phyloP scores from a whole-genome alignment of 345 rosid species.

The Brassica cretica region DNA sequence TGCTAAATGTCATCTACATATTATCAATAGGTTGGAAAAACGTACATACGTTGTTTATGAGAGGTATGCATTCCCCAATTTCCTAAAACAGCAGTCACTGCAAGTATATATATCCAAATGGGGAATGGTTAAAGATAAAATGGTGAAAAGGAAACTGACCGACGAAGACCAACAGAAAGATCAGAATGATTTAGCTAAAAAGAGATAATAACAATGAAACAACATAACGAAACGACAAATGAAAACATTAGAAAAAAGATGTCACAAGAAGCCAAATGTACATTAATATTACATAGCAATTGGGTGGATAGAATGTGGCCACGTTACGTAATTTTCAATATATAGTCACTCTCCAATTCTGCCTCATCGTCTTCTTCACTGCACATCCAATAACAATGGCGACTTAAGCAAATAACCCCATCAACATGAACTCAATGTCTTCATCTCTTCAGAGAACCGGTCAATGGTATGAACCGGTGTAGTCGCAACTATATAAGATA shows the following conservation, averaged over 20 bases:
- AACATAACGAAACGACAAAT: constrained; percentile 30
- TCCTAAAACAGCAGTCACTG: neutral
- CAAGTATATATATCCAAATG: neutral
- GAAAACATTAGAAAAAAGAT: neutral
- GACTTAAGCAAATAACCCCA: constrained; percentile 26
- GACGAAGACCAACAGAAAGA: neutral
- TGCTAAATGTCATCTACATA: neutral
- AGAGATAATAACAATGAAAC: neutral
- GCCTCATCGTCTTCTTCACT: constrained; percentile 35
- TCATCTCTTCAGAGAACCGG: constrained; percentile 81
- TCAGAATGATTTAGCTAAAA: neutral
- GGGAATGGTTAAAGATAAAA: neutral
- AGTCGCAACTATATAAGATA: neutral
- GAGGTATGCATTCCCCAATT: neutral
- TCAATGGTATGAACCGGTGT: constrained; percentile 59
- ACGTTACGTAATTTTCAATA: constrained; percentile 26
- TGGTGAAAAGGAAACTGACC: neutral
- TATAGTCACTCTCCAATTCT: constrained; percentile 25
- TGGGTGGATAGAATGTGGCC: constrained; percentile 20
- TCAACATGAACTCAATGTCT: constrained; percentile 43
- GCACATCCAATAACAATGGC: constrained; percentile 29
- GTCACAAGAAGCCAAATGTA: constrained; percentile 17
- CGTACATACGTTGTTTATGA: neutral
- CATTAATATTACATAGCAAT: constrained; percentile 16
- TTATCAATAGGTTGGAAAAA: neutral